Evolutionary conservation across 352 stramenopile species (phyloP).

Genomic region (Saprolegnia diclina): DNA sequence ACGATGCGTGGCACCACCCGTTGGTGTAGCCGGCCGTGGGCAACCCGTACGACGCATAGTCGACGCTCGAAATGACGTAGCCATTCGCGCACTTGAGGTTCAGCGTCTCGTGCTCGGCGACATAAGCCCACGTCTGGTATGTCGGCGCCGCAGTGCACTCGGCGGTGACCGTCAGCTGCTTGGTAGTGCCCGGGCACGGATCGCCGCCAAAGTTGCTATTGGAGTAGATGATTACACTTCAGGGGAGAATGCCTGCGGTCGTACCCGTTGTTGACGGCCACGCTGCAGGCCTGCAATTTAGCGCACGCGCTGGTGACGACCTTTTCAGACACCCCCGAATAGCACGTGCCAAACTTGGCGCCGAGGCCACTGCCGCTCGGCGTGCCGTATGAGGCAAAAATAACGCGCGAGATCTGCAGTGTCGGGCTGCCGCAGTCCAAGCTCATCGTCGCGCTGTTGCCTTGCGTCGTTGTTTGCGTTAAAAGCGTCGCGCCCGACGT

Average conservation of each 20-base stretch:
- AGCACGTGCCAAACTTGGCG: constrained; percentile 21
- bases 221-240: constrained; percentile 6
- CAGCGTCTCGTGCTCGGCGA: neutral
- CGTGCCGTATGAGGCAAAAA: constrained; percentile 24
- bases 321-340: constrained; percentile 1
- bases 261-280: constrained; percentile 14
- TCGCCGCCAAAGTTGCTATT: constrained; percentile 2
- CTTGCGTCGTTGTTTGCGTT: neutral
- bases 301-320: constrained; percentile 4
- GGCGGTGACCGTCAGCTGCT: constrained; percentile 17
- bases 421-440: constrained; percentile 9
- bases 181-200: constrained; percentile 13
- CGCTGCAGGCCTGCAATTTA: constrained; percentile 2
- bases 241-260: too few relatives aligned
- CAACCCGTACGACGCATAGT: neutral
- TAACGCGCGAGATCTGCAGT: constrained; percentile 18
- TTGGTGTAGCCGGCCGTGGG: neutral
- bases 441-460: neutral
- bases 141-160: constrained; percentile 6
- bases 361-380: constrained; percentile 7
- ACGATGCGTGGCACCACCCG: constrained; percentile 3
- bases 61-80: constrained; percentile 16
- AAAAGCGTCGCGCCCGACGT: constrained; percentile 13
- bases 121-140: constrained; percentile 14
- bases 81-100: constrained; percentile 7